Base-by-base conservation (phyloP, 768 basidiomycete species). In the Plicaturopsis crispa region DNA sequence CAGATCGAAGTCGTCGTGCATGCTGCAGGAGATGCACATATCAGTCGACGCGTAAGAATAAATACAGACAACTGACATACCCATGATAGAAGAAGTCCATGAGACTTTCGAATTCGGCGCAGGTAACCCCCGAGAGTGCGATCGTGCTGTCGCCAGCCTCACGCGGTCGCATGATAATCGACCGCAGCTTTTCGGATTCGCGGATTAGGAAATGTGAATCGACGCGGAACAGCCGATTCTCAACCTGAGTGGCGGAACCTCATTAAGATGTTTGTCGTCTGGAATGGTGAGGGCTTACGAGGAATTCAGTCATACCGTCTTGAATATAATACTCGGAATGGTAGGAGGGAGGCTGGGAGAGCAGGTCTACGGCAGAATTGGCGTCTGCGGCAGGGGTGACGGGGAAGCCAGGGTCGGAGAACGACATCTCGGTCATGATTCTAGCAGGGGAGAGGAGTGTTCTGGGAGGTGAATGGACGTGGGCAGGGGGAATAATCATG, bases 41-140 rank as follows among this genome's bases (percentile, higher is more conserved):
- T 14, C 30, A 26, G 17, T n/a, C 20, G 2, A 11, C 31, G 16
- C 33, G 16, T 1, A 19, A 16, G 23, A 34, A 31, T 11, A 18
- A 21, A 20, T 17, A 22, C 22, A 13, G 19, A 31, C 38, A n/a
- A 49, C 60, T 35, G 34, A 66, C 68, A 59, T 49, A 6, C 57
- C 41, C n/a, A n/a, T n/a, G n/a, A 38, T 68, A 66, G 24, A 67
- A 60, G 45, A 63, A 67, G 10, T 66, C 55, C 14, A 66, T 50
- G 2, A 69, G 51, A 17, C 51, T 51, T 38, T 65, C 64, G 35
- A 68, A 64, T 39, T 70, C 65, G 3, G 37, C 30, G 5, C 40
- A 31, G 4, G 48, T 57, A 10, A 66, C 63, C n/a, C 52, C 61
- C 2, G 55, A 52, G 21, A 68, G 46, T 2, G 26, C 30, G 28